phyloP scores from a whole-genome alignment of 495 filamentous ascomycete species.

The Hypoxylon cercidicola region DNA sequence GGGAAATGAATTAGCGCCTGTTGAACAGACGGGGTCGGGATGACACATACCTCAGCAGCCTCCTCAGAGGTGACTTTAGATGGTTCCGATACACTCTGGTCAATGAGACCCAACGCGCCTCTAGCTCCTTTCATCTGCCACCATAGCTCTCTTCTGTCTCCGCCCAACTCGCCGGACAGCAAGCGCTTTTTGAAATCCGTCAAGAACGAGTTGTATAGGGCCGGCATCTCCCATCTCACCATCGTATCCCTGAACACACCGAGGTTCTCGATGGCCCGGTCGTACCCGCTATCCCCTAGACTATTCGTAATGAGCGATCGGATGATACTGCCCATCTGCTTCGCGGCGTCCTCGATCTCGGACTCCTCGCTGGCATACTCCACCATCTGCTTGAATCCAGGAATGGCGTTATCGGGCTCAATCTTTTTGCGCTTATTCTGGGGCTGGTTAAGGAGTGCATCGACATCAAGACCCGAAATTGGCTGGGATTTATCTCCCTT shows the following conservation, averaged over 20 bases:
- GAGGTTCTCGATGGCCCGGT: constrained; percentile 78
- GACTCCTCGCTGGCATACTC: constrained; percentile 68
- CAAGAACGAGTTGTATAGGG: constrained; percentile 80
- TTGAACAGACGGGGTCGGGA: not conserved
- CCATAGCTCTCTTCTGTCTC: constrained; percentile 87
- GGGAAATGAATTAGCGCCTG: constrained; percentile 20
- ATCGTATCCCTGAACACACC: constrained; percentile 82
- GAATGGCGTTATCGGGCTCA: constrained; percentile 81
- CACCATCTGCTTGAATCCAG: constrained; percentile 89
- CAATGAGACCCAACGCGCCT: constrained; percentile 78
- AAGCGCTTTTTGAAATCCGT: constrained; percentile 76
- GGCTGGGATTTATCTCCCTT: constrained; percentile 79
- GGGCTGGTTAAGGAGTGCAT: constrained; percentile 70
- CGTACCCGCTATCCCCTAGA: constrained; percentile 79
- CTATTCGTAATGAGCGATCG: constrained; percentile 74
- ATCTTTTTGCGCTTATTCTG: constrained; percentile 68
- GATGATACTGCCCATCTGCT: constrained; percentile 79
- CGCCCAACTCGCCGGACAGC: constrained; percentile 75
- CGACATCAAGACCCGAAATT: constrained; percentile 89
- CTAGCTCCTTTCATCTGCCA: constrained; percentile 71
- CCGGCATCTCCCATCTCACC: constrained; percentile 78
- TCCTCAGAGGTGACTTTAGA: constrained; percentile 75
- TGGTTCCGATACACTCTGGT: constrained; percentile 64
- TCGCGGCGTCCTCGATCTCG: constrained; percentile 71
- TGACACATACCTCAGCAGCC: constrained; percentile 65